These are phyloP conservation scores for Serendipita indica DNA, from an alignment of 768 basidiomycete genomes.

Conservation along the genomic window DNA sequence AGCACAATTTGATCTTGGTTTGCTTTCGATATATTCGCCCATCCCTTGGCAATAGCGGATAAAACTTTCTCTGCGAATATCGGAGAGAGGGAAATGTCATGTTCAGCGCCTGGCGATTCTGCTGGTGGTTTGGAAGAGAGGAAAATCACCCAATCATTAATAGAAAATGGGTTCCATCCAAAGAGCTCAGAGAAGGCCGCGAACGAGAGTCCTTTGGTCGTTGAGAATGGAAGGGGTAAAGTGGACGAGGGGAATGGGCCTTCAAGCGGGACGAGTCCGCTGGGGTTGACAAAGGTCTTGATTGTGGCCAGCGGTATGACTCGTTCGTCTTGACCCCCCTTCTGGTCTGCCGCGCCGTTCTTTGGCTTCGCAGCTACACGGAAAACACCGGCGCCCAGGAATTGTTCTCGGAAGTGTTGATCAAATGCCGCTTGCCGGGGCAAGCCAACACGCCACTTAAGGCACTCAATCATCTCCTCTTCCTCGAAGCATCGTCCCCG, in stretches of 20 bases:
- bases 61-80: conserved; percentile 74
- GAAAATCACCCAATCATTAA: conserved; percentile 62
- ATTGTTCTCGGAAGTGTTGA: conserved; percentile 31
- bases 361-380: conserved; percentile 20
- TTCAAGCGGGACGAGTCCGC: conserved; percentile 46
- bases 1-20: conserved; percentile 35
- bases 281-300: conserved; percentile 53
- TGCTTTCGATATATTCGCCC: conserved; percentile 44
- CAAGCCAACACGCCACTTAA: conserved; percentile 69
- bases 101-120: conserved; percentile 29
- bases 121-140: conserved; percentile 35
- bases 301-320: conserved; percentile 58
- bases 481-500: conserved; percentile 51
- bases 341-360: conserved; percentile 23
- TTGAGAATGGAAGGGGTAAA: conserved; percentile 37
- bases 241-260: conserved; percentile 63
- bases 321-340: too few relatives aligned
- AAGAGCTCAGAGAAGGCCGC: conserved; percentile 40
- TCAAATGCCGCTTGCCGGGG: conserved; percentile 27
- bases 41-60: conserved; percentile 46
- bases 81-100: conserved; percentile 50
- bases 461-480: conserved; percentile 61
- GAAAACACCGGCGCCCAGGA: conserved; percentile 61
- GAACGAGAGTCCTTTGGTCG: conserved; percentile 45
- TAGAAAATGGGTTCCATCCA: conserved; percentile 62